Conservation (phyloP, 768 basidiomycete species). For the Lentinula raphanica region DNA sequence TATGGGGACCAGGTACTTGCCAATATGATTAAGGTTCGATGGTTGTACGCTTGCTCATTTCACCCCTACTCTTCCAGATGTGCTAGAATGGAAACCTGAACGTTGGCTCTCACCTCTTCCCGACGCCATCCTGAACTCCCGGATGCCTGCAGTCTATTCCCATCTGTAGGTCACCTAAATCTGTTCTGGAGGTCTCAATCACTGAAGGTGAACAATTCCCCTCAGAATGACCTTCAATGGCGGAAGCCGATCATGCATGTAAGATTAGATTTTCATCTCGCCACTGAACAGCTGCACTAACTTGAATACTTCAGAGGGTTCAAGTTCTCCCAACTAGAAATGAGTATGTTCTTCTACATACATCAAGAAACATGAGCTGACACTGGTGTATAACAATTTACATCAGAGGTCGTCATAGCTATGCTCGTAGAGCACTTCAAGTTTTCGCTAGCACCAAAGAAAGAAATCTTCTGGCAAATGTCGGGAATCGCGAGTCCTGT, state of each 20-base stretch:
- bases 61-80: constrained; percentile 19
- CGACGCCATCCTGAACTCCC: constrained; percentile 28
- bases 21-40: too few relatives aligned
- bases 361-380: too few relatives aligned
- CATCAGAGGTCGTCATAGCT: not conserved
- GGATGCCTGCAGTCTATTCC: constrained; percentile 40
- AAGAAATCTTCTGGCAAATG: constrained; percentile 8
- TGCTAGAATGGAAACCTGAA: constrained; percentile 47
- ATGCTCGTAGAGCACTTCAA: constrained; percentile 5
- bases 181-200: not conserved
- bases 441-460: not conserved
- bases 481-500: not conserved
- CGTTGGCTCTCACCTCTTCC: constrained; percentile 41
- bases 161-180: constrained; percentile 27
- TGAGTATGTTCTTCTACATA: constrained; percentile 1
- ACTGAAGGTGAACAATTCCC: not conserved
- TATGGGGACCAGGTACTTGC: constrained; percentile 35
- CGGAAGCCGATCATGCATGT: constrained; percentile 6
- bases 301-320: not conserved
- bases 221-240: constrained; percentile 6
- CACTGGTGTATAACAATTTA: too few relatives aligned
- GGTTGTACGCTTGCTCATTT: too few relatives aligned
- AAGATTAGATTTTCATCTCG: not conserved
- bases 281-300: too few relatives aligned
- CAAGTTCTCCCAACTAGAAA: constrained; percentile 9